Conservation (phyloP, 495 filamentous ascomycete genomes). For the Neurospora sp. region DNA sequence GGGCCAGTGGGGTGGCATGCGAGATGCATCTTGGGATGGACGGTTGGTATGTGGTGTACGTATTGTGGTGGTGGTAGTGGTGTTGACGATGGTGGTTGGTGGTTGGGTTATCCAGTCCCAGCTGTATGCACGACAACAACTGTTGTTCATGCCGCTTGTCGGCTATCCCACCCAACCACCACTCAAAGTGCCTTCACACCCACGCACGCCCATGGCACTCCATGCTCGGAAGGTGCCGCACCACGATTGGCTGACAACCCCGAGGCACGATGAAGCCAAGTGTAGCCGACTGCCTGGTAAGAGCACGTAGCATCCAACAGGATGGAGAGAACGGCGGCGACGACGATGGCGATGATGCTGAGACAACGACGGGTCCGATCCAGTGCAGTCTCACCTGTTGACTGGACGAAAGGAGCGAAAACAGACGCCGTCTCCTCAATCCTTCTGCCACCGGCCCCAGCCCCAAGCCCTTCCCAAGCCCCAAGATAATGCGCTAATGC, state of each 20-base stretch:
- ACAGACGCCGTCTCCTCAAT: not conserved
- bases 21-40: not conserved
- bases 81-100: not conserved
- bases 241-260: not conserved
- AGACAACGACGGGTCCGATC: not conserved
- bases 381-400: not conserved
- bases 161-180: not conserved
- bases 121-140: not conserved
- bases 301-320: not conserved
- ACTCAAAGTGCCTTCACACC: not conserved
- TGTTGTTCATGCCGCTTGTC: not conserved
- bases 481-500: constrained; percentile 11
- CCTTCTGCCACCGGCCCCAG: not conserved
- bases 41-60: not conserved
- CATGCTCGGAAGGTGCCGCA: not conserved
- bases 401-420: not conserved
- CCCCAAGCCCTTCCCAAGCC: not conserved
- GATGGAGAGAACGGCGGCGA: not conserved
- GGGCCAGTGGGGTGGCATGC: not conserved
- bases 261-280: not conserved
- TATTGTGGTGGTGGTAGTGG: not conserved
- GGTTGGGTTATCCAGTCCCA: not conserved
- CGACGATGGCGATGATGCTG: not conserved
- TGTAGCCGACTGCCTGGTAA: not conserved
- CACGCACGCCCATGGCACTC: not conserved